Conservation (phyloP, 306 rosid genomes). For the Malus domestica region ASM211411v1 NC_041800.1:23652233-23652732, state of each 20-base stretch:
- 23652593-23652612: not conserved
- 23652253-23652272: too few relatives aligned
- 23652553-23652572: not conserved
- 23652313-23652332: not conserved
- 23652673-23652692: slow-evolving; percentile 47
- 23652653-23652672: slow-evolving; percentile 62
- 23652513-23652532: slow-evolving; percentile 73
- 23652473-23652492: slow-evolving; percentile 61
- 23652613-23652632: slow-evolving; percentile 43
- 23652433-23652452: slow-evolving; percentile 94
- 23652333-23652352: not conserved
- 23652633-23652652: slow-evolving; percentile 61
- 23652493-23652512: slow-evolving; percentile 95
- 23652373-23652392: not conserved
- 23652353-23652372: too few relatives aligned
- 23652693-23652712: slow-evolving; percentile 43
- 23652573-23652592: not conserved
- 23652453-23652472: slow-evolving; percentile 71
- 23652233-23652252: too few relatives aligned
- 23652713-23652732: slow-evolving; percentile 62
- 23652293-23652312: not conserved
- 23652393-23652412: not conserved
- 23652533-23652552: slow-evolving; percentile 28
- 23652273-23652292: too few relatives aligned
- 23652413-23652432: slow-evolving; percentile 51